Conservation (phyloP, 352 stramenopile genomes). For the Phytophthora sojae region DNA sequence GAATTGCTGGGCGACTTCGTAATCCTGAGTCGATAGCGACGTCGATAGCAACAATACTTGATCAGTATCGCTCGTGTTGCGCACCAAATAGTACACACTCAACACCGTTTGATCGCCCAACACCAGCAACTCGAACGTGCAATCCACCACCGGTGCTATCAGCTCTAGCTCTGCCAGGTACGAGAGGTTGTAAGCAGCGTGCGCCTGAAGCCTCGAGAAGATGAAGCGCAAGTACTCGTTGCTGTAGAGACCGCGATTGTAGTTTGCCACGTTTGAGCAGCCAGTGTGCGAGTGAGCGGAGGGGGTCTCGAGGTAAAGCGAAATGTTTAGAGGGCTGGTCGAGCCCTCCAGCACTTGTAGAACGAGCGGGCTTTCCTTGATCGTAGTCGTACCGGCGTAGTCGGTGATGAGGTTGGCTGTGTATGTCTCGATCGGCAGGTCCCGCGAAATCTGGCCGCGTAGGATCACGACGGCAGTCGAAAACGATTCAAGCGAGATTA, state of each 20-base stretch:
- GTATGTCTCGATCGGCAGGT: slow-evolving; percentile 23
- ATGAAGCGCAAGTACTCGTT: slow-evolving; percentile 39
- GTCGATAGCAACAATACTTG: slow-evolving; percentile 35
- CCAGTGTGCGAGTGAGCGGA: slow-evolving; percentile 19
- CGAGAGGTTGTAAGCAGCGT: slow-evolving; percentile 34
- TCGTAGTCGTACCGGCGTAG: slow-evolving; percentile 34
- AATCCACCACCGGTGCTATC: slow-evolving; percentile 51
- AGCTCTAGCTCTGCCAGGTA: slow-evolving; percentile 41
- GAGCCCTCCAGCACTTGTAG: slow-evolving; percentile 27
- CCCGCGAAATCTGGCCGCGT: slow-evolving; percentile 11
- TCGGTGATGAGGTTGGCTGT: slow-evolving; percentile 34
- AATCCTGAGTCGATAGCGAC: slow-evolving; percentile 39
- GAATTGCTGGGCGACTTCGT: slow-evolving; percentile 25
- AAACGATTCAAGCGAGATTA: slow-evolving; percentile 35
- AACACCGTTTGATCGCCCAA: slow-evolving; percentile 18
- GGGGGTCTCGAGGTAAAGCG: slow-evolving; percentile 42
- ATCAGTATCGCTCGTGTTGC: slow-evolving; percentile 18
- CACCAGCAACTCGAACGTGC: slow-evolving; percentile 29
- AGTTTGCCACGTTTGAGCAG: slow-evolving; percentile 23
- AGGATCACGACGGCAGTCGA: slow-evolving; percentile 28
- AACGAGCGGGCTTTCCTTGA: slow-evolving; percentile 46
- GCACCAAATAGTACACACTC: slow-evolving; percentile 39
- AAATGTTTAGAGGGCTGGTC: slow-evolving; percentile 21
- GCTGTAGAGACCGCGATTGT: slow-evolving; percentile 32
- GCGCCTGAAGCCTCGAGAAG: slow-evolving; percentile 24